These are phyloP conservation scores for Penicillium odoratum DNA, from an alignment of 495 filamentous ascomycete species.

Conservation along the genomic window DNA sequence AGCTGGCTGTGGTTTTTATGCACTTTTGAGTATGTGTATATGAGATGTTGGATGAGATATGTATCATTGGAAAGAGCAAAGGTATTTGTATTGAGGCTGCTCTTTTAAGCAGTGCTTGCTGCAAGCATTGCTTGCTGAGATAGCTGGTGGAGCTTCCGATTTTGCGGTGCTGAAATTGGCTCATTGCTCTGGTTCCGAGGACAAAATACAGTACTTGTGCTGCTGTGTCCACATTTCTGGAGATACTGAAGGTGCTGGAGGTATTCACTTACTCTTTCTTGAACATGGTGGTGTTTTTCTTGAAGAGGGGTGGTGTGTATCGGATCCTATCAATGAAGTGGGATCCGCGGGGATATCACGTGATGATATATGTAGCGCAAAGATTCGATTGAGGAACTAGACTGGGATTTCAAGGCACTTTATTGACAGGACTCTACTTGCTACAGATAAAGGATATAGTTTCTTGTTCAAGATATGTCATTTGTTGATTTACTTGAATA, in stretches of 20 bases:
- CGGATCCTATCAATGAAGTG: constrained; percentile 21
- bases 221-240: background rate
- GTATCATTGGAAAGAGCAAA: background rate
- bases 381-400: background rate
- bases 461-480: constrained; percentile 10
- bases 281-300: constrained; percentile 62
- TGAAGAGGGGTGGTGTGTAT: constrained; percentile 12
- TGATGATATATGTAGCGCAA: constrained; percentile 13
- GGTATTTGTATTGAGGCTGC: background rate
- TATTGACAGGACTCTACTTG: background rate
- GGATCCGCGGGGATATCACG: constrained; percentile 41
- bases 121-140: background rate
- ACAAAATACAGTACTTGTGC: background rate
- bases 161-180: constrained; percentile 3
- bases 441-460: background rate
- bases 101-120: background rate
- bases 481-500: constrained; percentile 9
- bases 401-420: background rate
- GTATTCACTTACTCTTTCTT: constrained; percentile 74
- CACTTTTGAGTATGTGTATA: background rate
- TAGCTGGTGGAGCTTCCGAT: constrained; percentile 3
- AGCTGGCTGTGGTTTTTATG: constrained; percentile 12
- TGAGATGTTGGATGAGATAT: background rate
- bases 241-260: background rate
- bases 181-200: constrained; percentile 1